A percentile compares a stretch with the other conserved stretches of the same genome.
These are phyloP conservation scores for Ustilago trichophora DNA, from an alignment of 1,284 basidiomycete species.

Conservation along the genomic window DNA sequence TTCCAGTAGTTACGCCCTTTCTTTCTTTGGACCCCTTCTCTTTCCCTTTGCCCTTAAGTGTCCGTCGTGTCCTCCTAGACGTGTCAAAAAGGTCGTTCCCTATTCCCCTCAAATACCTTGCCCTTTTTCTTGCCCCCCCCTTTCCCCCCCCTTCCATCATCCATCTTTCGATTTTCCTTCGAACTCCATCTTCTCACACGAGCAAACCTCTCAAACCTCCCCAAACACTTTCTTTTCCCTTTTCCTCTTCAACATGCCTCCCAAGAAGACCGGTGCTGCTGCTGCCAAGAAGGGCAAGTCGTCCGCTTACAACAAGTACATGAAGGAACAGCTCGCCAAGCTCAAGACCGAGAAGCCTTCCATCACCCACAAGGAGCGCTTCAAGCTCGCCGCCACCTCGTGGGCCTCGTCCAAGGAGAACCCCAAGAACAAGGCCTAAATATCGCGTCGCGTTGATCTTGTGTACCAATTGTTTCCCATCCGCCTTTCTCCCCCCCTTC, in stretches of 20 bases:
- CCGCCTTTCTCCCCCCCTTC: not conserved
- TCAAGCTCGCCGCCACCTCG: slow-evolving; percentile 52
- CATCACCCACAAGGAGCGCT: slow-evolving; percentile 58
- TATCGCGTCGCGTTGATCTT: too few species aligned
- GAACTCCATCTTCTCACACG: not conserved
- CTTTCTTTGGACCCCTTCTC: too few species aligned
- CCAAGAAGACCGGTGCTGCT: slow-evolving; percentile 49
- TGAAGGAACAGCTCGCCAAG: slow-evolving; percentile 53
- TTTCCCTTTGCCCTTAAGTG: too few species aligned
- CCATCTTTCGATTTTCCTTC: slow-evolving; percentile 3
- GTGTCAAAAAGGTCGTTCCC: slow-evolving; percentile 8
- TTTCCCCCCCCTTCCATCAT: slow-evolving; percentile 3
- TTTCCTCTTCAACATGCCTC: slow-evolving; percentile 33
- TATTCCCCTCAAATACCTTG: slow-evolving; percentile 6
- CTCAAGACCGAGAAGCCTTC: slow-evolving; percentile 55
- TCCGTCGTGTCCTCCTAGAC: slow-evolving; percentile 19
- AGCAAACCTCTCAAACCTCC: not conserved
- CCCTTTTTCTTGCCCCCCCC: slow-evolving; percentile 7
- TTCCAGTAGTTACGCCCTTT: too few species aligned
- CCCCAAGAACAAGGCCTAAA: slow-evolving; percentile 54
- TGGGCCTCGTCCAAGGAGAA: slow-evolving; percentile 55
- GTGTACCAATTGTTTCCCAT: not conserved
- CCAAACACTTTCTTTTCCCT: not conserved
- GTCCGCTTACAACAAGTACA: slow-evolving; percentile 48
- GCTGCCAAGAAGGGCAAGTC: slow-evolving; percentile 52